These are phyloP conservation scores for Clonostachys byssicola DNA, from an alignment of 2,329 filamentous ascomycete genomes.

Conservation along the genomic window DNA sequence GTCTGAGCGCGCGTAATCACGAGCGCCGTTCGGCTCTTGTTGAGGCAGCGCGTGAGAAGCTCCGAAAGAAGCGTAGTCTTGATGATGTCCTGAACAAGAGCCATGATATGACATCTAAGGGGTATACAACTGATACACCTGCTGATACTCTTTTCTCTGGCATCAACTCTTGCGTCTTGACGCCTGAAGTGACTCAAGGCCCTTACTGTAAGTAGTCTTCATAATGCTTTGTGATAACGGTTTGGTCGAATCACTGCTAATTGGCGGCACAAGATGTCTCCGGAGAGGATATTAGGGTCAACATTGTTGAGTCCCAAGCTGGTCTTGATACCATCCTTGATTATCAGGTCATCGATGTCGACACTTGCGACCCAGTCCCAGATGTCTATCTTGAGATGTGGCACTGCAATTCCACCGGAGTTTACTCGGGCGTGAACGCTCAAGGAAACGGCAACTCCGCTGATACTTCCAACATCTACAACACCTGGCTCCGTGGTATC, in stretches of 20 bases:
- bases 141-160: slow-evolving; percentile 28
- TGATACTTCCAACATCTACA: slow-evolving; percentile 21
- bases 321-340: slow-evolving; percentile 35
- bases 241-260: neutral
- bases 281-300: slow-evolving; percentile 23
- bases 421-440: slow-evolving; percentile 33
- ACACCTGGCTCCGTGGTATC: slow-evolving; percentile 27
- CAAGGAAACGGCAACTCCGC: slow-evolving; percentile 37
- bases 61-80: slow-evolving; percentile 19
- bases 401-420: slow-evolving; percentile 39
- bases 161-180: slow-evolving; percentile 39
- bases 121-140: slow-evolving; percentile 20
- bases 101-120: slow-evolving; percentile 28
- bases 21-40: slow-evolving; percentile 35
- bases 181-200: slow-evolving; percentile 44
- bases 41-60: slow-evolving; percentile 33
- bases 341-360: slow-evolving; percentile 34
- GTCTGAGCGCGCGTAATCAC: slow-evolving; percentile 50
- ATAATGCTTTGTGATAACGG: neutral
- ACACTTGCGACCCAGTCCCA: slow-evolving; percentile 32
- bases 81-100: slow-evolving; percentile 23
- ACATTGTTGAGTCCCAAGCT: slow-evolving; percentile 32
- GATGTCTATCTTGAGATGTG: slow-evolving; percentile 34
- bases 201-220: slow-evolving; percentile 27
- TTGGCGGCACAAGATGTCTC: slow-evolving; percentile 13